Conservation (phyloP, 1,284 basidiomycete genomes). For the Boletus chippewaensis region DNA sequence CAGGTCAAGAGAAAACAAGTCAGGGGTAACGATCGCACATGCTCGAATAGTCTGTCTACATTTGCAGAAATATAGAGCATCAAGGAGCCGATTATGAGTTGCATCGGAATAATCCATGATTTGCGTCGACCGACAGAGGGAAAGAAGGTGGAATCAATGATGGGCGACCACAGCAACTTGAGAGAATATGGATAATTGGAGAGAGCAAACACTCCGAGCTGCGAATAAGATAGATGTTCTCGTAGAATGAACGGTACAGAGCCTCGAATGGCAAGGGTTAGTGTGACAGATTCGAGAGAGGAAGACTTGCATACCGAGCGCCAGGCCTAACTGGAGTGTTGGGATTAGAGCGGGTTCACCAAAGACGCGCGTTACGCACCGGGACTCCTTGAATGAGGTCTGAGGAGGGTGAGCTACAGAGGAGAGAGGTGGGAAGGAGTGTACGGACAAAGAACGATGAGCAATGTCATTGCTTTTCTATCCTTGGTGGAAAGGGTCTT, state of each 20-base stretch:
- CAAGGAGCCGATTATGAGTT: constrained; percentile 80
- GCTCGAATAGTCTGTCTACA: constrained; percentile 74
- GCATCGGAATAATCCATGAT: constrained; percentile 99
- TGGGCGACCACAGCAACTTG: constrained; percentile 96
- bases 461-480: constrained; percentile 78
- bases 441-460: constrained; percentile 84
- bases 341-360: constrained; percentile 13
- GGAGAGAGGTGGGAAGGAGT: constrained; percentile 5
- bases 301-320: constrained; percentile 48
- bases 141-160: constrained; percentile 90
- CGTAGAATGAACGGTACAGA: constrained; percentile 96
- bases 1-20: constrained; percentile 3
- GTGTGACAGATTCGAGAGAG: background rate
- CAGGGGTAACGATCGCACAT: constrained; percentile 45
- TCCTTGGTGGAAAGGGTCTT: constrained; percentile 67
- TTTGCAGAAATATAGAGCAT: constrained; percentile 86
- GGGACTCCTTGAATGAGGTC: constrained; percentile 95
- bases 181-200: constrained; percentile 96
- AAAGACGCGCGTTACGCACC: constrained; percentile 49
- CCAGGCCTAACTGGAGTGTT: constrained; percentile 56
- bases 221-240: constrained; percentile 92
- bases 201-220: constrained; percentile 91
- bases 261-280: constrained; percentile 44
- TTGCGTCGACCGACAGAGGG: constrained; percentile 83
- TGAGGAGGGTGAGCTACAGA: constrained; percentile 31